A percentile compares a stretch with the other conserved stretches of the same genome.
Conservation (phyloP, 495 filamentous ascomycete genomes). For the Trichoderma orchidacearum region DNA sequence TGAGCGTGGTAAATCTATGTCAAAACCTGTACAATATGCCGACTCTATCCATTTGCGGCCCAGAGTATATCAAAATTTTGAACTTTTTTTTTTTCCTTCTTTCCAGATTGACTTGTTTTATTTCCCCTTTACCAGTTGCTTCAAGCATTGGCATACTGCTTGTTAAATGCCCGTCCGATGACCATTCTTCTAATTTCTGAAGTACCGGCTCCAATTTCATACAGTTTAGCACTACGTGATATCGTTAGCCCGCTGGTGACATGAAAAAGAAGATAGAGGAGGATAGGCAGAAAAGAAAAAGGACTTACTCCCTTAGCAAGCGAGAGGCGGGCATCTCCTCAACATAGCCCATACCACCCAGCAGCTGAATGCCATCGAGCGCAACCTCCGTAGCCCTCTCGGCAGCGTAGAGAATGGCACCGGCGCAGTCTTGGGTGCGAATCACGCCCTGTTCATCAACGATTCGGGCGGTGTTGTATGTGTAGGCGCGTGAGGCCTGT, state of each 20-base stretch:
- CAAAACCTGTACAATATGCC: too few species aligned
- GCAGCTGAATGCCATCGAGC: slow-evolving; percentile 82
- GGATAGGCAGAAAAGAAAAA: too few species aligned
- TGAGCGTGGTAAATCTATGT: too few species aligned
- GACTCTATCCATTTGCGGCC: too few species aligned
- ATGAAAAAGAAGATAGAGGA: background rate
- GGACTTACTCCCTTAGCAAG: slow-evolving; percentile 57
- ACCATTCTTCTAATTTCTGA: slow-evolving; percentile 91
- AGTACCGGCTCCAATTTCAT: slow-evolving; percentile 96
- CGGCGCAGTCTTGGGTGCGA: slow-evolving; percentile 84
- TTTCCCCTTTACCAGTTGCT: background rate
- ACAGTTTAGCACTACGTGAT: slow-evolving; percentile 43
- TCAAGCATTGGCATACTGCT: slow-evolving; percentile 50
- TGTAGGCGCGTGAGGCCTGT: slow-evolving; percentile 68
- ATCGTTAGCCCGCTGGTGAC: slow-evolving; percentile 1
- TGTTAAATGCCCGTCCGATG: slow-evolving; percentile 88
- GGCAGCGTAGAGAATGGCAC: slow-evolving; percentile 85
- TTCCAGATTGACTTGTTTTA: background rate
- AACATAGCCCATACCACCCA: slow-evolving; percentile 92
- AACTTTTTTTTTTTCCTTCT: background rate
- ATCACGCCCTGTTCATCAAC: slow-evolving; percentile 62
- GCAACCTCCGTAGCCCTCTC: slow-evolving; percentile 84
- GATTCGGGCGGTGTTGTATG: slow-evolving; percentile 57
- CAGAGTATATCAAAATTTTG: too few species aligned
- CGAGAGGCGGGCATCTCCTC: slow-evolving; percentile 89